Evolutionary conservation across 1,139 yeast genomes (phyloP).

Genomic region (Geotrichum phurueaensis): DNA sequence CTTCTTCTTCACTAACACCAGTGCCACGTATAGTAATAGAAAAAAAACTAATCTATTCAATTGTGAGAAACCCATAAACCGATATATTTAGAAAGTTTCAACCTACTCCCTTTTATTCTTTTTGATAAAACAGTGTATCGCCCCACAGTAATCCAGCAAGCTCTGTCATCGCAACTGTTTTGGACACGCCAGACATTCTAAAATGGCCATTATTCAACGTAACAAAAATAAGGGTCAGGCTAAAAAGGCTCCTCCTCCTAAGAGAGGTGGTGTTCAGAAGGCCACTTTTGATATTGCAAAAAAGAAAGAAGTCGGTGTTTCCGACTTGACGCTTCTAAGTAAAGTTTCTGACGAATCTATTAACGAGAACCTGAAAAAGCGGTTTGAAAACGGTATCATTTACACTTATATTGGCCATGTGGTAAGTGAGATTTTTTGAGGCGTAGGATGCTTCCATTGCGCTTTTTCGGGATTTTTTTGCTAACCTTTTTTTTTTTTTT

Average conservation of each 20-base stretch:
- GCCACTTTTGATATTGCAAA: conserved; percentile 86
- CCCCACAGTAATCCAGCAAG: background rate
- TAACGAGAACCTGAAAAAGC: conserved; percentile 81
- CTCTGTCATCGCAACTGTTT: background rate
- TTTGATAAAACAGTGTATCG: background rate
- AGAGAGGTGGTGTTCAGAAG: conserved; percentile 62
- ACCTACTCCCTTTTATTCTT: background rate
- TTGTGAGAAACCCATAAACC: conserved; percentile 1
- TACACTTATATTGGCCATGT: conserved; percentile 47
- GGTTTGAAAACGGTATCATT: conserved; percentile 84
- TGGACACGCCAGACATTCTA: background rate
- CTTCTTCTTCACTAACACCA: background rate
- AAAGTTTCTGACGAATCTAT: conserved; percentile 89
- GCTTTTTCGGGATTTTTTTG: too few species aligned
- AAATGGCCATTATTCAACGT: conserved; percentile 73
- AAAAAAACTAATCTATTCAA: background rate
- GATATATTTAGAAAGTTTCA: background rate
- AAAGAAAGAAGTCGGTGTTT: conserved; percentile 95
- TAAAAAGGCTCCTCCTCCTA: conserved; percentile 44
- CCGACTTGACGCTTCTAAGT: conserved; percentile 84
- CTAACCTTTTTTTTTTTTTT: background rate
- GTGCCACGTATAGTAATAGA: background rate
- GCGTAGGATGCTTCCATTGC: background rate
- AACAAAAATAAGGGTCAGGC: conserved; percentile 60
- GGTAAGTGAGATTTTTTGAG: conserved; percentile 18